phyloP scores from a whole-genome alignment of 1,284 basidiomycete species.

The Tetrapyrgos nigripes region DNA sequence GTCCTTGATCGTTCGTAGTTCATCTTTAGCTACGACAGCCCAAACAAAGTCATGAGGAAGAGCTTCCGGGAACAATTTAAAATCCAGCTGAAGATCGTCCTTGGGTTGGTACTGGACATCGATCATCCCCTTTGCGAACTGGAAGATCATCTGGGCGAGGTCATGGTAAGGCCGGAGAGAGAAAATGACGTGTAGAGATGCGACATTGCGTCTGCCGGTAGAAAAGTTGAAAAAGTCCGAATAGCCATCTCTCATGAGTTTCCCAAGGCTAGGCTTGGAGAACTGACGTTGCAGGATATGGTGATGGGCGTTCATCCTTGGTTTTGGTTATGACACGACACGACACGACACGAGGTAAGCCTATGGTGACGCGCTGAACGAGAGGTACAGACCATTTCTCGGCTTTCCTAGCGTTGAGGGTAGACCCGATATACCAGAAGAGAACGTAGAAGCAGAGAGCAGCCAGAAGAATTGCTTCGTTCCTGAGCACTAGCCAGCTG shows the following conservation, averaged over 20 bases:
- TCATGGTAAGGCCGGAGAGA: conserved; percentile 85
- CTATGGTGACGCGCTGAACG: not conserved
- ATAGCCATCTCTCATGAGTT: conserved; percentile 70
- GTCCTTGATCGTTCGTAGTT: conserved; percentile 71
- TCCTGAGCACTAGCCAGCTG: conserved; percentile 60
- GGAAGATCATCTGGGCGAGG: conserved; percentile 68
- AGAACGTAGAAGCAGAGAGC: conserved; percentile 60
- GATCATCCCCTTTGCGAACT: conserved; percentile 65
- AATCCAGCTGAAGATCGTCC: conserved; percentile 78
- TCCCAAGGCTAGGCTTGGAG: conserved; percentile 61
- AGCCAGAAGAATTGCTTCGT: conserved; percentile 64
- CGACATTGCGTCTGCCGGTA: conserved; percentile 80
- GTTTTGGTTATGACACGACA: conserved; percentile 4
- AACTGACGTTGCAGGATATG: conserved; percentile 70
- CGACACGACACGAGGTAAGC: not conserved
- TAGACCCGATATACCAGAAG: conserved; percentile 61
- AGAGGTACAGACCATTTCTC: conserved; percentile 56
- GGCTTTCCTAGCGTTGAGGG: conserved; percentile 58
- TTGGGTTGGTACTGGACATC: conserved; percentile 77
- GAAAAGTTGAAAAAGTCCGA: conserved; percentile 86
- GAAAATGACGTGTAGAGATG: conserved; percentile 81
- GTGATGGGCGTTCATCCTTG: conserved; percentile 63
- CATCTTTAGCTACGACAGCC: conserved; percentile 83
- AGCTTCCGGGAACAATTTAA: conserved; percentile 67
- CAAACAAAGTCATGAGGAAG: conserved; percentile 78